phyloP scores from a whole-genome alignment of 257 asterid species.

The Solanum habrochaites region DNA sequence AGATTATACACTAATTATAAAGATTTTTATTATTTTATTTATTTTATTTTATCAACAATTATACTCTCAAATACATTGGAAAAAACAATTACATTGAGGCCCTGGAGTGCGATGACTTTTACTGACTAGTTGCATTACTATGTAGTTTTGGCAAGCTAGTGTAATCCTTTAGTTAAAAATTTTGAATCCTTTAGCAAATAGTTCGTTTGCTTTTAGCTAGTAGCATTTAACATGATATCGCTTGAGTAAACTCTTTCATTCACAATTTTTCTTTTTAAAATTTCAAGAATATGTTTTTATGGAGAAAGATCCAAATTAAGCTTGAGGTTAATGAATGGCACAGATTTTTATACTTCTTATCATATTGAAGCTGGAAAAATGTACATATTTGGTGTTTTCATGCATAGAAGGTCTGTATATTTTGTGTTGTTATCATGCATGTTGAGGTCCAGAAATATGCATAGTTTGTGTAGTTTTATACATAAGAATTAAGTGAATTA shows the following conservation, averaged over 20 bases:
- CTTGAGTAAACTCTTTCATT: slow-evolving; percentile 13
- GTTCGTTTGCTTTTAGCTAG: too few relatives aligned
- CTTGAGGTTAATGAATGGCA: not conserved
- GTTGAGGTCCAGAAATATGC: too few relatives aligned
- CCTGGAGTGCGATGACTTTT: not conserved
- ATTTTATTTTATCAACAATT: not conserved
- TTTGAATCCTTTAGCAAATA: not conserved
- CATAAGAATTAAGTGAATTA: not conserved
- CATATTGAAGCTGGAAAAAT: too few relatives aligned
- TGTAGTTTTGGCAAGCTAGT: not conserved
- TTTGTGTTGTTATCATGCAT: not conserved
- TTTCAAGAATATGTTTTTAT: not conserved
- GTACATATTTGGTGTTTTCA: not conserved
- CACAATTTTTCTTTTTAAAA: not conserved
- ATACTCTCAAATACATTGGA: not conserved
- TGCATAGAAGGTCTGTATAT: not conserved
- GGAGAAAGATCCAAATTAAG: not conserved
- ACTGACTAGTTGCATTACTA: not conserved
- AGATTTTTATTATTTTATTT: not conserved
- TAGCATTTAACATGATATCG: too few relatives aligned
- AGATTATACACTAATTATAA: too few relatives aligned
- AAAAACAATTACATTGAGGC: not conserved
- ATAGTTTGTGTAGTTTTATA: not conserved
- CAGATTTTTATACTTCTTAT: not conserved
- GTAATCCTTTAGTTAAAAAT: not conserved